These are phyloP conservation scores for Clonostachys rosea DNA, from an alignment of 2,329 filamentous ascomycete genomes.

Conservation along the genomic window DNA sequence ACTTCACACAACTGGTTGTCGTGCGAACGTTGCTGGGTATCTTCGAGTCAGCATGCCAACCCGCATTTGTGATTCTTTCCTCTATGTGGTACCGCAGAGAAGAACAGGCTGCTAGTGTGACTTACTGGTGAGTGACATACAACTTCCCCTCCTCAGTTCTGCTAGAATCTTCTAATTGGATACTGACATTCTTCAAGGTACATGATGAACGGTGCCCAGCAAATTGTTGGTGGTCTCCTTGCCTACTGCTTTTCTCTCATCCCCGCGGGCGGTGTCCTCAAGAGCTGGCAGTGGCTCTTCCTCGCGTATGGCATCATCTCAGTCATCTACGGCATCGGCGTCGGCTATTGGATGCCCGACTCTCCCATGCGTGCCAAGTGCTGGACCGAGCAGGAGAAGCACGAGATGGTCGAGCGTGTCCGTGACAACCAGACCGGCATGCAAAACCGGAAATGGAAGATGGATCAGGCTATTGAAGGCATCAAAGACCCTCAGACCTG, in stretches of 20 bases:
- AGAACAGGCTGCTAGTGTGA: slow-evolving; percentile 62
- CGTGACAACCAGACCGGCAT: slow-evolving; percentile 57
- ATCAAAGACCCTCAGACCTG: slow-evolving; percentile 62
- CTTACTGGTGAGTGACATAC: slow-evolving; percentile 55
- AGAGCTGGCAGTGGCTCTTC: slow-evolving; percentile 41
- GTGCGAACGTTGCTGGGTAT: slow-evolving; percentile 64
- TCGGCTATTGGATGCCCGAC: slow-evolving; percentile 61
- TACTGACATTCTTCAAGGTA: slow-evolving; percentile 30
- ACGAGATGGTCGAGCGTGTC: slow-evolving; percentile 56
- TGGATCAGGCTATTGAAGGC: slow-evolving; percentile 42
- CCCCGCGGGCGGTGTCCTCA: slow-evolving; percentile 19
- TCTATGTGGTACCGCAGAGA: slow-evolving; percentile 68
- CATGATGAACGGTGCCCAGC: slow-evolving; percentile 73
- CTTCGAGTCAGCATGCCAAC: slow-evolving; percentile 68
- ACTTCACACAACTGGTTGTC: slow-evolving; percentile 53
- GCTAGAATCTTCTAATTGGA: slow-evolving; percentile 12
- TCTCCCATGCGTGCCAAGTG: slow-evolving; percentile 70
- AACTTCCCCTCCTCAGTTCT: slow-evolving; percentile 2
- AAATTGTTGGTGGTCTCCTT: slow-evolving; percentile 59
- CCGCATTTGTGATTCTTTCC: slow-evolving; percentile 61
- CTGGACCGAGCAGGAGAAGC: slow-evolving; percentile 62
- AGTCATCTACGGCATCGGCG: slow-evolving; percentile 43
- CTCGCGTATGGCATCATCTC: slow-evolving; percentile 35
- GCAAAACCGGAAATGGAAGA: slow-evolving; percentile 48
- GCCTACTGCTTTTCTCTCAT: slow-evolving; percentile 23